Percentiles rank a stretch among this genome's conserved stretches.
phyloP scores from a whole-genome alignment of 805 yeast species.

The Candida boidinii region DNA sequence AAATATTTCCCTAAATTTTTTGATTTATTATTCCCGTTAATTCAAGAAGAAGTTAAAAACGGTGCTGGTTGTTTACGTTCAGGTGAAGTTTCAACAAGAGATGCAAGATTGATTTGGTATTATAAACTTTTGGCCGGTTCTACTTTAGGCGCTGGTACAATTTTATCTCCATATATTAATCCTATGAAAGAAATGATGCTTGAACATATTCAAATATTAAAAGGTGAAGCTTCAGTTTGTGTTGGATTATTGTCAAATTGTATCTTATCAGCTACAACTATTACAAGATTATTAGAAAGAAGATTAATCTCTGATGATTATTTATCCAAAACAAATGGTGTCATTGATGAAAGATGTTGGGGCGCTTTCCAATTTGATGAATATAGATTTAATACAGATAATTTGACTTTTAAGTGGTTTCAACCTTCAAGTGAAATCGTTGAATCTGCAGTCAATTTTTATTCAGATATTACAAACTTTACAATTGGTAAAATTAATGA shows the following conservation, averaged over 20 bases:
- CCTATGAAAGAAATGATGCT: constrained; percentile 43
- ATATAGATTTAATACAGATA: constrained; percentile 36
- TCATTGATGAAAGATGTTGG: constrained; percentile 50
- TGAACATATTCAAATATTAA: constrained; percentile 29
- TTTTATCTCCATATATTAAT: constrained; percentile 32
- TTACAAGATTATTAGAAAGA: constrained; percentile 48
- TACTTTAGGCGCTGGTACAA: constrained; percentile 55
- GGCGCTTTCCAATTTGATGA: constrained; percentile 62
- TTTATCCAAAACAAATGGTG: constrained; percentile 23
- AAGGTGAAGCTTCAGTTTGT: constrained; percentile 57
- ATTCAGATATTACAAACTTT: constrained; percentile 37
- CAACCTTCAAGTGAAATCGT: constrained; percentile 51
- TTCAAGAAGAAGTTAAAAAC: constrained; percentile 66
- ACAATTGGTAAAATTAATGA: constrained; percentile 34
- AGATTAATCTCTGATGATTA: constrained; percentile 43
- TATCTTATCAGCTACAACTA: constrained; percentile 52
- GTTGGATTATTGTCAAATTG: constrained; percentile 55
- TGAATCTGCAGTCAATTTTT: constrained; percentile 50
- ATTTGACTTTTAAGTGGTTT: constrained; percentile 66
- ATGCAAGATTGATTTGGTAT: constrained; percentile 66
- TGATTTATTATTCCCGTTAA: constrained; percentile 37
- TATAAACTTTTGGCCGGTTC: constrained; percentile 62
- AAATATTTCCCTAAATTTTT: constrained; percentile 36
- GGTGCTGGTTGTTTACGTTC: constrained; percentile 73
- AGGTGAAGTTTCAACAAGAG: constrained; percentile 67